phyloP scores from a whole-genome alignment of 2,329 filamentous ascomycete genomes.

The Fusarium piperis region DNA sequence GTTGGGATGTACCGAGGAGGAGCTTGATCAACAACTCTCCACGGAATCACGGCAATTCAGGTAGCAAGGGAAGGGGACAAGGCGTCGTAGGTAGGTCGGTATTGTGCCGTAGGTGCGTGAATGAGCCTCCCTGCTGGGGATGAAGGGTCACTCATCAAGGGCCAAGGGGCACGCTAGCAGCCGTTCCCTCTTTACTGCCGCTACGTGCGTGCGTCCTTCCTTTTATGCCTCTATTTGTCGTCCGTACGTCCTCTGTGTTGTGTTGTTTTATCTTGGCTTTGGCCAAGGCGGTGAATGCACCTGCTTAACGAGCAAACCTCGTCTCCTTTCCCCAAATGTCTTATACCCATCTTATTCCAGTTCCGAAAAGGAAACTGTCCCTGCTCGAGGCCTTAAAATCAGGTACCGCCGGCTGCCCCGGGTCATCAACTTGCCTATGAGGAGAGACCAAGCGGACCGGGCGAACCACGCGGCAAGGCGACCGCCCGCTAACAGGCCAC shows the following conservation, averaged over 20 bases:
- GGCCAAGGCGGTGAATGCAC: background rate
- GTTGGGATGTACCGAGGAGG: background rate
- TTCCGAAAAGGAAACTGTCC: conserved; percentile 4
- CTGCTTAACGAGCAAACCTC: background rate
- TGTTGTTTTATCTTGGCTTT: background rate
- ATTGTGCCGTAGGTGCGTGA: background rate
- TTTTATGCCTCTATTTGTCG: conserved; percentile 9
- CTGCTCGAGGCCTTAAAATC: conserved; percentile 13
- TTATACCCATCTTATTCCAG: background rate
- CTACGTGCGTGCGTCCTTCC: conserved; percentile 18
- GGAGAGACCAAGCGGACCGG: background rate
- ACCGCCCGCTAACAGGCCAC: conserved; percentile 2
- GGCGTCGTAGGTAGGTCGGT: background rate
- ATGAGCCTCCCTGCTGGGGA: background rate
- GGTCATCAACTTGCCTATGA: conserved; percentile 4
- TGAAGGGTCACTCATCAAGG: conserved; percentile 8
- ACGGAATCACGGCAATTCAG: conserved; percentile 25
- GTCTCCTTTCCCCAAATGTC: background rate
- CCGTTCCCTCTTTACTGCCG: conserved; percentile 30
- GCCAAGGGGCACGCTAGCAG: conserved; percentile 34
- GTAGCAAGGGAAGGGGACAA: conserved; percentile 2
- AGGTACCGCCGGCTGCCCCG: conserved; percentile 23
- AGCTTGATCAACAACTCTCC: conserved; percentile 4
- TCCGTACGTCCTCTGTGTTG: background rate
- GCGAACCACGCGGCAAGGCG: conserved; percentile 1